phyloP scores from a whole-genome alignment of 2,329 filamentous ascomycete species.

The Coleophoma crateriformis region DNA sequence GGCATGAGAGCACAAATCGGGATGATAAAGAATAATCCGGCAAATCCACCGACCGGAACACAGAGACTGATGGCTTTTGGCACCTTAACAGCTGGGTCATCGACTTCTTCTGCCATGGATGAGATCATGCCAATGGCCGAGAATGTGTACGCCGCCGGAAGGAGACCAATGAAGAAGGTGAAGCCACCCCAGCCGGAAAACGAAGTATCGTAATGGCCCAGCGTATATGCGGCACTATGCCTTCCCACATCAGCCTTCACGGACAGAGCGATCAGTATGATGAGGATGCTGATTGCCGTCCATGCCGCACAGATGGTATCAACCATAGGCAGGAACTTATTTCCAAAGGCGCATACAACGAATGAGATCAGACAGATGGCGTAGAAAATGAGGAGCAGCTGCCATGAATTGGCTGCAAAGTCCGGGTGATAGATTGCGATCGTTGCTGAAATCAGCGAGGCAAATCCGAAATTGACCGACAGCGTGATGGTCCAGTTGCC shows the following conservation, averaged over 20 bases:
- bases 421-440: conserved; percentile 48
- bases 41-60: conserved; percentile 40
- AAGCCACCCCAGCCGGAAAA: conserved; percentile 54
- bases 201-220: conserved; percentile 50
- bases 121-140: conserved; percentile 57
- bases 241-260: conserved; percentile 47
- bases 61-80: conserved; percentile 41
- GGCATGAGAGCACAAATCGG: conserved; percentile 45
- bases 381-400: conserved; percentile 67
- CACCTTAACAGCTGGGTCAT: conserved; percentile 42
- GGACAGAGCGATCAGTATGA: conserved; percentile 51
- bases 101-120: conserved; percentile 56
- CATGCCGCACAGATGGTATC: conserved; percentile 53
- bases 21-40: conserved; percentile 45
- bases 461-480: conserved; percentile 73
- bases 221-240: conserved; percentile 42
- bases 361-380: conserved; percentile 61
- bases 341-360: conserved; percentile 60
- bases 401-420: conserved; percentile 50
- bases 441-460: conserved; percentile 44
- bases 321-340: conserved; percentile 59
- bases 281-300: conserved; percentile 48
- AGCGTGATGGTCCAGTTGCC: conserved; percentile 79
- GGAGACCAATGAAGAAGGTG: conserved; percentile 56
- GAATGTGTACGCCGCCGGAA: conserved; percentile 53